A percentile compares a stretch with the other conserved stretches of the same genome.
Conservation (phyloP, 106 monocot genomes). For the Iris macrosiphon region DNA sequence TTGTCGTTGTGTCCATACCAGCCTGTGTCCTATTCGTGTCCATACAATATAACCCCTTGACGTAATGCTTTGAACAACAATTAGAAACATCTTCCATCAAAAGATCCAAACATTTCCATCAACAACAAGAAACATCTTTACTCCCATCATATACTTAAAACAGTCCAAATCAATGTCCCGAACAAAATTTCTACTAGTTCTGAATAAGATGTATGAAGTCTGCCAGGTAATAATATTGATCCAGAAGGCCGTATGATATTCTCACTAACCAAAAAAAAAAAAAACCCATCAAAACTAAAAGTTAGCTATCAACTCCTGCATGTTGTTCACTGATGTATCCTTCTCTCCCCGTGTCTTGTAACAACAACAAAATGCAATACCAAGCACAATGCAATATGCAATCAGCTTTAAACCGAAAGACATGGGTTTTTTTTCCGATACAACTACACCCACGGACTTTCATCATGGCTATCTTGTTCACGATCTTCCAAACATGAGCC, state of each 20-base stretch:
- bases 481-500: slow-evolving; percentile 37
- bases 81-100: no score
- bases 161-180: no score
- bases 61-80: no score
- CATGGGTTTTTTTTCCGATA: slow-evolving; percentile 33
- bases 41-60: no score
- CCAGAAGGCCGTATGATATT: neutral
- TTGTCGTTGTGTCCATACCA: no score
- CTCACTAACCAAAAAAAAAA: neutral
- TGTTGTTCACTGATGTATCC: slow-evolving; percentile 13
- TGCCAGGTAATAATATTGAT: neutral
- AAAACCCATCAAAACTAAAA: neutral
- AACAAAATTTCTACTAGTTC: no score
- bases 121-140: no score
- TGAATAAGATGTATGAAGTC: neutral
- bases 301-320: slow-evolving; percentile 1
- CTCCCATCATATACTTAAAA: no score
- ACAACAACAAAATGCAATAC: slow-evolving; percentile 41
- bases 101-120: no score
- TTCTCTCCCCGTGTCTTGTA: slow-evolving; percentile 26
- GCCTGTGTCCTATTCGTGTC: no score
- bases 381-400: slow-evolving; percentile 35
- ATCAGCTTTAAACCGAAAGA: slow-evolving; percentile 36
- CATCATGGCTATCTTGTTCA: slow-evolving; percentile 40
- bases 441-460: slow-evolving; percentile 47